Evolutionary conservation across 257 asterid species (phyloP).

Genomic region (Fraxinus pennsylvanica): DNA sequence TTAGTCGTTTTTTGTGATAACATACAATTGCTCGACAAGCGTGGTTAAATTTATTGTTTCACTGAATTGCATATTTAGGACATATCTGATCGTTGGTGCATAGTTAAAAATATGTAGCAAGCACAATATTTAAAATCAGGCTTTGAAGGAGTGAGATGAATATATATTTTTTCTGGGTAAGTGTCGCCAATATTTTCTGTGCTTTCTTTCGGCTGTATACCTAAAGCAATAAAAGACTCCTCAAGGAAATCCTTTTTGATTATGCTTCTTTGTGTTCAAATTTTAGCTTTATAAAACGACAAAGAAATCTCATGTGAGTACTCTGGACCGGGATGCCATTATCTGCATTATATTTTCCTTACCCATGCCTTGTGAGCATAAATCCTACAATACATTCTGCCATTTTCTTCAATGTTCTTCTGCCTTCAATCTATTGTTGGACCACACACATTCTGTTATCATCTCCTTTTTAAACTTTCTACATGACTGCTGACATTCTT

Average conservation of each 20-base stretch:
- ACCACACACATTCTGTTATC: neutral
- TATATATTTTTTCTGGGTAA: neutral
- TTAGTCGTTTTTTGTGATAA: slow-evolving; percentile 12
- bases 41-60: slow-evolving; percentile 9
- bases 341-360: neutral
- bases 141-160: neutral
- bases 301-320: neutral
- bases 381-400: slow-evolving; percentile 15
- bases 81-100: neutral
- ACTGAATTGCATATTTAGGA: slow-evolving; percentile 5
- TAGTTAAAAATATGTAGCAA: neutral
- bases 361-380: neutral
- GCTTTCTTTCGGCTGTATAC: neutral
- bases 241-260: neutral
- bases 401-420: slow-evolving; percentile 15
- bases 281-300: neutral
- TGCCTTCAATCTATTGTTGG: slow-evolving; percentile 16
- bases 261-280: neutral
- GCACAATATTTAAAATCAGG: neutral
- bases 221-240: neutral
- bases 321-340: neutral
- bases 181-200: neutral
- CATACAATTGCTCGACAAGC: slow-evolving; percentile 1
- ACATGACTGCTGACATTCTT: slow-evolving; percentile 25
- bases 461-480: slow-evolving; percentile 5